Evolutionary conservation across 2,329 filamentous ascomycete genomes (phyloP).

Genomic region (Plectosphaerella cucumerina): DNA sequence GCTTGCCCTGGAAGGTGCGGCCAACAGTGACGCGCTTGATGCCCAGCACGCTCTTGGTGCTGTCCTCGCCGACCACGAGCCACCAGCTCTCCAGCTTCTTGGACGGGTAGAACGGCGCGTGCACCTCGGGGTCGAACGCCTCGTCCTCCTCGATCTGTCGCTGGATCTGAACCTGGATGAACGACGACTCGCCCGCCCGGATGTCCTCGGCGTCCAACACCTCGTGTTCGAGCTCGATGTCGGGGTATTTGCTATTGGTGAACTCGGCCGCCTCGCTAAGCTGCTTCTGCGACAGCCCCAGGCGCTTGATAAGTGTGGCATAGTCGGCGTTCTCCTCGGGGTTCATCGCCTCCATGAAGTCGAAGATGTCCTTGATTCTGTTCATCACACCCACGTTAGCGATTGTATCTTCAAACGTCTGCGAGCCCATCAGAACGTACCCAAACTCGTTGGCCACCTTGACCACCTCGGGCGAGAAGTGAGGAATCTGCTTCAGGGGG

Average conservation of each 20-base stretch:
- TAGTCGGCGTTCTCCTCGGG: constrained; percentile 87
- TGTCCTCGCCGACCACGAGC: constrained; percentile 92
- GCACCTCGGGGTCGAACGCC: constrained; percentile 74
- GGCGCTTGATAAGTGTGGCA: constrained; percentile 67
- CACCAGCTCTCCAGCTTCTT: constrained; percentile 99
- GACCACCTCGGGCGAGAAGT: constrained; percentile 81
- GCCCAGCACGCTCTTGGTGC: constrained; percentile 78
- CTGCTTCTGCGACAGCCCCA: constrained; percentile 77
- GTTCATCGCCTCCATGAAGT: constrained; percentile 99
- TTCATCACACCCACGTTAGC: constrained; percentile 23
- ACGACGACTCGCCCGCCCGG: constrained; percentile 73
- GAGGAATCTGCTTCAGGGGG: constrained; percentile 94
- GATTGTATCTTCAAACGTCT: background rate
- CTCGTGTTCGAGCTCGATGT: constrained; percentile 86
- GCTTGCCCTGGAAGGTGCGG: constrained; percentile 67
- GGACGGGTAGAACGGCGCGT: constrained; percentile 89
- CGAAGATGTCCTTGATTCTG: constrained; percentile 88
- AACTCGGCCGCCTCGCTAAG: constrained; percentile 87
- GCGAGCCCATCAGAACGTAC: constrained; percentile 42
- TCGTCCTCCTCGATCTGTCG: constrained; percentile 72
- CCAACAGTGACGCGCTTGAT: constrained; percentile 94
- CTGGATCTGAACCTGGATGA: constrained; percentile 79
- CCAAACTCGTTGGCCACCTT: constrained; percentile 76
- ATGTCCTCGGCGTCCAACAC: constrained; percentile 78
- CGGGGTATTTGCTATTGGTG: constrained; percentile 94